Percentiles rank a stretch among this genome's conserved stretches.
These are phyloP conservation scores for Galerina marginata DNA, from an alignment of 768 basidiomycete genomes.

Conservation along the genomic window DNA sequence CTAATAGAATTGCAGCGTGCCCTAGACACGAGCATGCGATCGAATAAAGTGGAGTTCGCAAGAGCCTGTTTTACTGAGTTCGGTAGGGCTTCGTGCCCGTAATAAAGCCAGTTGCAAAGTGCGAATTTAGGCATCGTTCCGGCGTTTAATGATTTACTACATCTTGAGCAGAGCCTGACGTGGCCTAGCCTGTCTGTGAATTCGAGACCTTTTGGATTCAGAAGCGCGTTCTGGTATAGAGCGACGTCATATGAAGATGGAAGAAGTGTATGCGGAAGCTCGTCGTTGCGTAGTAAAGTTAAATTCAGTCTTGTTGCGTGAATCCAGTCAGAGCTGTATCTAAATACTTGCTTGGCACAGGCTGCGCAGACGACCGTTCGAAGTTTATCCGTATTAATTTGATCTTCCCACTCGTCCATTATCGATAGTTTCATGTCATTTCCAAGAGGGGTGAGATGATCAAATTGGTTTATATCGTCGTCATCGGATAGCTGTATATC, in stretches of 20 bases:
- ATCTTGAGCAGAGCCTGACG: background rate
- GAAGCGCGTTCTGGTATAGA: background rate
- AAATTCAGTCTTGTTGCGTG: background rate
- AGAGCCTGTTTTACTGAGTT: constrained; percentile 9
- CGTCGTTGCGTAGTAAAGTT: background rate
- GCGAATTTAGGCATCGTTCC: constrained; percentile 30
- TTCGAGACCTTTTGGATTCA: background rate
- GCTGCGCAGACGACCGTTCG: background rate
- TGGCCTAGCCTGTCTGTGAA: background rate
- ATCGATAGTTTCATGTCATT: background rate
- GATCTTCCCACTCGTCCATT: background rate
- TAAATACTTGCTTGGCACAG: background rate
- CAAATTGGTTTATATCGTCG: no score
- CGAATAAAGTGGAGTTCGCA: background rate
- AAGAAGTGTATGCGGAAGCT: background rate
- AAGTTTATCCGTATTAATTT: background rate
- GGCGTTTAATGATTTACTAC: background rate
- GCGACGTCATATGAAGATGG: background rate
- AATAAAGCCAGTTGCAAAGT: constrained; percentile 26
- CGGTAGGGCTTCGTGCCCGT: constrained; percentile 16
- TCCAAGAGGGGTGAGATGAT: background rate
- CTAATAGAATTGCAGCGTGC: constrained; percentile 9
- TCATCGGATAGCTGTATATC: no score
- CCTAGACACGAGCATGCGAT: constrained; percentile 4
- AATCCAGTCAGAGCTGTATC: background rate